Percentiles rank a stretch among this genome's conserved stretches.
Evolutionary conservation across 306 rosid species (phyloP).

Genomic region (Lagenaria siceraria): DNA sequence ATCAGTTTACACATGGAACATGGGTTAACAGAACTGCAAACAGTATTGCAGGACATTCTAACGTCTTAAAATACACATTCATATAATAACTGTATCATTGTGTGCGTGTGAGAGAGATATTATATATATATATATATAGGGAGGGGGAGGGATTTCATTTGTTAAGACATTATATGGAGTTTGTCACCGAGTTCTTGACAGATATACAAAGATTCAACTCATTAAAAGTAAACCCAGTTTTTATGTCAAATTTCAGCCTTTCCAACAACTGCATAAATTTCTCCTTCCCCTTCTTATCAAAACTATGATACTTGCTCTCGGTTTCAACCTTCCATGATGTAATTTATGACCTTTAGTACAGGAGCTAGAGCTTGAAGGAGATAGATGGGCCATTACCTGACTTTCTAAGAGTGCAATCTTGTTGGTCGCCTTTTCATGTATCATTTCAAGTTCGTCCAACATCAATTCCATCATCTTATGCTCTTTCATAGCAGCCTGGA

Average conservation of each 20-base stretch:
- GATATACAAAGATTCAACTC: background rate
- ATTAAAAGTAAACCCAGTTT: background rate
- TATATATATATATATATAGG: background rate
- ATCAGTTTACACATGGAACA: background rate
- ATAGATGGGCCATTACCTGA: constrained; percentile 27
- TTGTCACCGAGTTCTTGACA: background rate
- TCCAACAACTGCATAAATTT: background rate
- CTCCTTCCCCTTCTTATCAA: background rate
- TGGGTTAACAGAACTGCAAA: background rate
- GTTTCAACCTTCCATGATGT: background rate
- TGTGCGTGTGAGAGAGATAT: too few relatives aligned
- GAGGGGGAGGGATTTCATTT: background rate
- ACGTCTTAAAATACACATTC: background rate
- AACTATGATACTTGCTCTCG: background rate
- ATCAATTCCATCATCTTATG: constrained; percentile 51
- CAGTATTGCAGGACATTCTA: background rate
- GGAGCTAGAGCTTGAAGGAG: background rate
- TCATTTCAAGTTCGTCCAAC: constrained; percentile 58
- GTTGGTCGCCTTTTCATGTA: constrained; percentile 49
- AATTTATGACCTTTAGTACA: background rate
- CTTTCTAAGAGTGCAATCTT: constrained; percentile 45
- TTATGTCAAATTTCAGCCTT: background rate
- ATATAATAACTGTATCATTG: background rate
- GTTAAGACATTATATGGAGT: background rate
- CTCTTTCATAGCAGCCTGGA: constrained; percentile 42